Evolutionary conservation across 2,329 filamentous ascomycete species (phyloP).

Genomic region (Periconia sp.): DNA sequence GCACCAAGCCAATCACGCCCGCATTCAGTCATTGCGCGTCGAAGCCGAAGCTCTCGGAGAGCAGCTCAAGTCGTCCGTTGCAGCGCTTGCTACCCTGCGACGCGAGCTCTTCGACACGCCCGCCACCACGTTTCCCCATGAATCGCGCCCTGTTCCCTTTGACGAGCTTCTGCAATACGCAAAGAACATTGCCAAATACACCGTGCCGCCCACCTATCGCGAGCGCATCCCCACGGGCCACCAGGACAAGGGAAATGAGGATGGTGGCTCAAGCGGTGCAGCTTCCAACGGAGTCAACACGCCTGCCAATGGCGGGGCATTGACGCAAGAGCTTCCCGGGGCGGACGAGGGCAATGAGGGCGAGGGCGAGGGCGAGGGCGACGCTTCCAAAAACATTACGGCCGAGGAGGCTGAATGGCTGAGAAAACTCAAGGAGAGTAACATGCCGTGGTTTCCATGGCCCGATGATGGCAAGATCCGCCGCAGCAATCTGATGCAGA

Average conservation of each 20-base stretch:
- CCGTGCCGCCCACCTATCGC: constrained; percentile 68
- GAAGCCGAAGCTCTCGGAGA: constrained; percentile 70
- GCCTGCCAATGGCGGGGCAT: constrained; percentile 31
- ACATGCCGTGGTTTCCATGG: constrained; percentile 72
- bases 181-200: constrained; percentile 79
- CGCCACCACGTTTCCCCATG: constrained; percentile 47
- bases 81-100: constrained; percentile 73
- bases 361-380: constrained; percentile 13
- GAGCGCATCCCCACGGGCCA: constrained; percentile 28
- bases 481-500: constrained; percentile 67
- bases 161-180: constrained; percentile 78
- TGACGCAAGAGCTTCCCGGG: constrained; percentile 28
- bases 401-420: constrained; percentile 42
- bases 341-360: constrained; percentile 16
- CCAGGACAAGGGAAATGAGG: constrained; percentile 27
- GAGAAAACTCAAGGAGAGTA: constrained; percentile 35
- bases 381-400: constrained; percentile 27
- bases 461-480: constrained; percentile 73
- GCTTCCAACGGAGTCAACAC: constrained; percentile 38
- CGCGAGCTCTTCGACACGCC: constrained; percentile 68
- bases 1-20: constrained; percentile 77
- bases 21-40: constrained; percentile 71
- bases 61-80: constrained; percentile 74
- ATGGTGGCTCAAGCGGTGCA: constrained; percentile 24
- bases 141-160: constrained; percentile 63